Conservation (phyloP, 768 basidiomycete genomes). For the Russula abietina region DNA sequence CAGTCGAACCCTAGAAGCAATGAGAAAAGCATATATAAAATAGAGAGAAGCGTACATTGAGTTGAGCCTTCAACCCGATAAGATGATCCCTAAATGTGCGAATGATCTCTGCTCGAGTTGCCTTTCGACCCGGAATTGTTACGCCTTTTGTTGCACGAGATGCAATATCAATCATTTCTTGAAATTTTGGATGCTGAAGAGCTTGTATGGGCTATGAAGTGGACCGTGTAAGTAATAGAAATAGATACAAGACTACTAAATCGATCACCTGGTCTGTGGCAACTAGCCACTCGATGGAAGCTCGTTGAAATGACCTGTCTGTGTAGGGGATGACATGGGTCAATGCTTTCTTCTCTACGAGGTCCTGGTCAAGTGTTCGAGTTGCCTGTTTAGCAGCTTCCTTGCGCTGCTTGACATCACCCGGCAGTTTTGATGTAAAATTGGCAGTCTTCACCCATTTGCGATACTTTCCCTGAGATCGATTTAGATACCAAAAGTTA, state of each 20-base stretch:
- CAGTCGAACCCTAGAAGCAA: no score
- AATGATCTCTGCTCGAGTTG: no score
- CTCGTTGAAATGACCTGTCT: not conserved
- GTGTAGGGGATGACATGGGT: not conserved
- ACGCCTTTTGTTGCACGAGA: no score
- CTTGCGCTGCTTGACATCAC: not conserved
- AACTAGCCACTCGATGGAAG: not conserved
- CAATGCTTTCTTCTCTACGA: not conserved
- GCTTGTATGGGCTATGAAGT: not conserved
- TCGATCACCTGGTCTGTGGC: not conserved
- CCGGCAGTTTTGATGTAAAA: not conserved
- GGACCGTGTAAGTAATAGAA: no score
- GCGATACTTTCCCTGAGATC: not conserved
- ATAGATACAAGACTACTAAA: not conserved
- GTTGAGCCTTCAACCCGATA: no score
- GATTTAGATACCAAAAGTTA: no score
- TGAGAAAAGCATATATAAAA: no score
- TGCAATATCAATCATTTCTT: no score
- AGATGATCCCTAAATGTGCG: no score
- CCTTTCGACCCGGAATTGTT: no score
- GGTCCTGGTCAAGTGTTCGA: not conserved
- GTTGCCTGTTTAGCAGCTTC: not conserved
- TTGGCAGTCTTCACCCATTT: not conserved
- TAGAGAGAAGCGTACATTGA: no score
- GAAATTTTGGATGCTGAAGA: not conserved